Evolutionary conservation across 345 rosid genomes (phyloP).

Genomic region (Euclidium syriacum): DNA sequence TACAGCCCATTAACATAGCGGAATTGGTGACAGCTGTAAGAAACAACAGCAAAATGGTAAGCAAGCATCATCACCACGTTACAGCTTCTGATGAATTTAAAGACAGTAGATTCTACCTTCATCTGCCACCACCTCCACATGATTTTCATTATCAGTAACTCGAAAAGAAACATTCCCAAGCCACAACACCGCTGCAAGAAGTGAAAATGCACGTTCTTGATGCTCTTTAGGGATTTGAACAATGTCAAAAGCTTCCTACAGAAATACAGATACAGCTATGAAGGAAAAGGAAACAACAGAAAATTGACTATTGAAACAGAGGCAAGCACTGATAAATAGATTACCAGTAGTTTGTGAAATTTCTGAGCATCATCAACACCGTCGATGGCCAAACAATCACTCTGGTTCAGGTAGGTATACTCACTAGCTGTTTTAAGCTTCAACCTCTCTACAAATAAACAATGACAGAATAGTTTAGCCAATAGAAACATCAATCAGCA

Average conservation of each 20-base stretch:
- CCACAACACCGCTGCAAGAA: conserved; percentile 92
- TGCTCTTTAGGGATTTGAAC: conserved; percentile 66
- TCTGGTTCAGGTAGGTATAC: conserved; percentile 83
- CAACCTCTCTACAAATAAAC: conserved; percentile 56
- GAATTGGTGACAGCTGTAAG: conserved; percentile 64
- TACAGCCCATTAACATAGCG: conserved; percentile 71
- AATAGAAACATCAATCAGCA: neutral
- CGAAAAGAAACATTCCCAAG: conserved; percentile 80
- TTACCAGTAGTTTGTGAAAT: conserved; percentile 72
- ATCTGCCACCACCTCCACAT: conserved; percentile 69
- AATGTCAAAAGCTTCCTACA: conserved; percentile 71
- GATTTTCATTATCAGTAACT: conserved; percentile 69
- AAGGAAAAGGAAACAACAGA: neutral
- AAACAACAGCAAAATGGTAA: conserved; percentile 23
- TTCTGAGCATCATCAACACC: conserved; percentile 72
- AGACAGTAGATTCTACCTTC: conserved; percentile 54
- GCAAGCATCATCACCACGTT: conserved; percentile 12
- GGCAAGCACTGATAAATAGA: neutral
- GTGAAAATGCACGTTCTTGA: conserved; percentile 67
- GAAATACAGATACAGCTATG: neutral
- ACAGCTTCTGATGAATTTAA: neutral
- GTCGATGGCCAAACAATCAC: conserved; percentile 67
- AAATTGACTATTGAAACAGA: neutral
- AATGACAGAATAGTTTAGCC: neutral
- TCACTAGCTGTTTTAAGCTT: conserved; percentile 72